Base-by-base conservation (phyloP, 768 basidiomycete genomes). In the Dacryopinax spathularia region DNA sequence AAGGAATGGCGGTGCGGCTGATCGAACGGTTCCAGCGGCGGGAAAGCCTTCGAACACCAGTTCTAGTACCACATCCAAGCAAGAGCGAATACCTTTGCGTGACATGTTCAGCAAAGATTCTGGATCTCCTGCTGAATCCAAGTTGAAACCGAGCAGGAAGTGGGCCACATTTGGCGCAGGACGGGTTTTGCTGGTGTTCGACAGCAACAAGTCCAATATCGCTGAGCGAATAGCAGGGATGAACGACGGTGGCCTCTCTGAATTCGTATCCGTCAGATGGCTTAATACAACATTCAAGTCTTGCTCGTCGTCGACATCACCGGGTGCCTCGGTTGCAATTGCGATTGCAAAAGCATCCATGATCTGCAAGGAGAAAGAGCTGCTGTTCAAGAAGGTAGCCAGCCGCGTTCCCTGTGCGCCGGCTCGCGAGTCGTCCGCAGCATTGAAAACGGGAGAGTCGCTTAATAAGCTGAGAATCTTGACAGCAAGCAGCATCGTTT, bases 131-230 rank as follows among this genome's bases (percentile, higher is more conserved):
- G 78, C 78, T 2, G 80, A 77, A 22, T 68, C 67, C 59, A 72
- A 69, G 34, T 89, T 88, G 69, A 94, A 89, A 0, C 78, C 78
- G 22, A 96, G 79, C 12, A 97, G 76, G 75, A 90, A 89, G 73
- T 96, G 93, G 0, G 88, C 88, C 20, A 95, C 70, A 68, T 93
- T 96, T 5, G 93, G 92, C 67, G 84, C 89, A 0, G 82, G 74
- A 9, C 80, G 75, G 43, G 77, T 79, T 0, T 75, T 72, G n/a
- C 80, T 76, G 0, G 92, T 92, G 65, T 87, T 88, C 64, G 83
- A 83, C 39, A 91, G 82, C 62, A 98, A 79, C 12, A 98, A 76
- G 66, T 94, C 86, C 59, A 98, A 81, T 3, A 89, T 84, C 0
- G 88, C 84, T 1, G 88, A 75, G 35, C 89, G 76, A 62, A 87